Conservation (phyloP, 208 protist species). For the Tritrichomonas foetus region DNA sequence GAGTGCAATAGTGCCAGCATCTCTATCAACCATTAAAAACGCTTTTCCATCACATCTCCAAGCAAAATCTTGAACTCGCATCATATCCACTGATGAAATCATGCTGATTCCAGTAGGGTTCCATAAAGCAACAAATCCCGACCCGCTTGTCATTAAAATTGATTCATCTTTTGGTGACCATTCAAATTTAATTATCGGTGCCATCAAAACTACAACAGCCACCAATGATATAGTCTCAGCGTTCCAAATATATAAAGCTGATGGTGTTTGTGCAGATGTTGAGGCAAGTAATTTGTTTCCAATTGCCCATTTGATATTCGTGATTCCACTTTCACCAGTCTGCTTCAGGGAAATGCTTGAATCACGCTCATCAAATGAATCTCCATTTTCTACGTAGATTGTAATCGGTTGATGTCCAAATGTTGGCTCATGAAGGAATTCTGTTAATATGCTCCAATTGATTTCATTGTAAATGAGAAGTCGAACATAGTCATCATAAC, state of each 20-base stretch:
- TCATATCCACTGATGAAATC: neutral
- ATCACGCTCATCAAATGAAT: neutral
- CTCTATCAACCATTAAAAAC: neutral
- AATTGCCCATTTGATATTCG: neutral
- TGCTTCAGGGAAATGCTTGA: neutral
- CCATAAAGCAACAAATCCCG: neutral
- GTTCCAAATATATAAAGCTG: neutral
- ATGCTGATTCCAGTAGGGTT: no score
- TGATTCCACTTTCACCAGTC: neutral
- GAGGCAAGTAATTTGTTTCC: neutral
- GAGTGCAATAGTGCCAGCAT: neutral
- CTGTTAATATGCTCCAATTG: neutral
- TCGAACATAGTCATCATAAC: neutral
- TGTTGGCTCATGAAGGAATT: neutral
- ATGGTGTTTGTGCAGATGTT: neutral
- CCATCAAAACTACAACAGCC: neutral
- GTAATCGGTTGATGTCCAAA: neutral
- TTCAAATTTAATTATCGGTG: neutral
- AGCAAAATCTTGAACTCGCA: neutral
- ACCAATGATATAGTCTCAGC: neutral
- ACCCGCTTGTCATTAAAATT: neutral
- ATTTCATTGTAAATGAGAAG: neutral
- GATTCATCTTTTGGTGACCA: neutral
- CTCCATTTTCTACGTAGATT: neutral
- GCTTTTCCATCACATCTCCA: neutral